A percentile compares a stretch with the other conserved stretches of the same genome.
Conservation (phyloP, 805 yeast species). For the Cyberlindnera veronae region DNA sequence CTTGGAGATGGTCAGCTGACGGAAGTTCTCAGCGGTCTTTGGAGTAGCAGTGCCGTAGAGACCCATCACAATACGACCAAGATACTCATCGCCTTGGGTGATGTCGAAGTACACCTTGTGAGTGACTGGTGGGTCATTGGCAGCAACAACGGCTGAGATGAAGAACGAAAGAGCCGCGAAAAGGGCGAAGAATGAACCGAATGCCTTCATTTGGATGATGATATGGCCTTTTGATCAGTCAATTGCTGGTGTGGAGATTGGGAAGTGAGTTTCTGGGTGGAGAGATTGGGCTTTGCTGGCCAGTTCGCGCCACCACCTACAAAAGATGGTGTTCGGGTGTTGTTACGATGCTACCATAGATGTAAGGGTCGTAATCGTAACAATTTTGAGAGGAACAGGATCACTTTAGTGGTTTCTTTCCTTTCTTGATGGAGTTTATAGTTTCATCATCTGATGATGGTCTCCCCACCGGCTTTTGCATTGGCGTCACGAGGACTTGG, state of each 20-base stretch:
- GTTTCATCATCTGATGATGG: constrained; percentile 14
- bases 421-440: constrained; percentile 16
- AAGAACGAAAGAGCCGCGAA: constrained; percentile 17
- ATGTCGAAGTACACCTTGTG: constrained; percentile 84
- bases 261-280: too few relatives aligned
- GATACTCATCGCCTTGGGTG: constrained; percentile 66
- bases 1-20: constrained; percentile 72
- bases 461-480: constrained; percentile 11
- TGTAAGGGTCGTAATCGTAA: constrained; percentile 1
- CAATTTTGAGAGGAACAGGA: not conserved
- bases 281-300: constrained; percentile 1
- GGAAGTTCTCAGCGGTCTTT: constrained; percentile 85
- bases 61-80: constrained; percentile 86
- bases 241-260: too few relatives aligned
- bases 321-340: constrained; percentile 3
- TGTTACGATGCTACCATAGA: not conserved
- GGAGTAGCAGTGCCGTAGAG: constrained; percentile 84
- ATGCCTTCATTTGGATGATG: constrained; percentile 14
- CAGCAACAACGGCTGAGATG: constrained; percentile 17
- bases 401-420: constrained; percentile 11
- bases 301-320: not conserved
- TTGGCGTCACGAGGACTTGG: constrained; percentile 1
- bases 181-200: constrained; percentile 13
- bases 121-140: constrained; percentile 46
- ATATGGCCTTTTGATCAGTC: not conserved